Evolutionary conservation across 345 rosid genomes (phyloP), one percentile per base, ranked within the genome.

Genomic region (Isatis tinctoria): DNA sequence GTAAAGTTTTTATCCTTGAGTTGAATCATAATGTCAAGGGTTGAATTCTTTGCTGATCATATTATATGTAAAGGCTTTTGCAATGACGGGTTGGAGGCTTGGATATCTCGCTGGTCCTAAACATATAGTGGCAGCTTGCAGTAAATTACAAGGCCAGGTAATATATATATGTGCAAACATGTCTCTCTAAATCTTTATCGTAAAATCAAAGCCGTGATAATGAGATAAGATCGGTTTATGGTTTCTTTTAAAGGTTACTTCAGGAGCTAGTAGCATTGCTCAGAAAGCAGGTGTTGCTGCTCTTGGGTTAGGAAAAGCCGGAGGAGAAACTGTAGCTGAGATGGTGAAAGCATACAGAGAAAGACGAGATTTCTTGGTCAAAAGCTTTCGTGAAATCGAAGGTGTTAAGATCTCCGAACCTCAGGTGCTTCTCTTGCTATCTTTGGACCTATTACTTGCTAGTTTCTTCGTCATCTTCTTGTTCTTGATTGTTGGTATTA

Each of bases 61-160:
- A 11, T 60, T 20, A 71, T 13, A 44, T 80, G 72, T 84, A n/a
- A 76, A 92, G 99, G 93, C 99, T 66, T 96, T 89, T 74, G 99
- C 99, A 44, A 96, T 96, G 97, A 96, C 99, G 80, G 98, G 99
- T 24, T 96, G 99, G 99, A 86, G 99, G 47, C 97, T 96, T 70
- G 96, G 98, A 64, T 92, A 92, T 66, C 60, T 96, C 27, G 98
- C 99, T 30, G 99, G 98, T 48, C 98, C 98, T 48, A 92, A 85
- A 66, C 96, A 86, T 74, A 92, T 96, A 75, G 82, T 92, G n/a
- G 80, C 94, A 39, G 99, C 99, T 54, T 92, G 98, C 68, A 90
- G 87, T 74, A 96, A 96, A 80, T 79, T 96, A 72, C 99, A 96
- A 80, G 94, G 99, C 82, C 99, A 96, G 95, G 99, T 96, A 83